Evolutionary conservation across 495 filamentous ascomycete species (phyloP), one percentile per base, ranked within the genome.

Genomic region (Poronia punctata): DNA sequence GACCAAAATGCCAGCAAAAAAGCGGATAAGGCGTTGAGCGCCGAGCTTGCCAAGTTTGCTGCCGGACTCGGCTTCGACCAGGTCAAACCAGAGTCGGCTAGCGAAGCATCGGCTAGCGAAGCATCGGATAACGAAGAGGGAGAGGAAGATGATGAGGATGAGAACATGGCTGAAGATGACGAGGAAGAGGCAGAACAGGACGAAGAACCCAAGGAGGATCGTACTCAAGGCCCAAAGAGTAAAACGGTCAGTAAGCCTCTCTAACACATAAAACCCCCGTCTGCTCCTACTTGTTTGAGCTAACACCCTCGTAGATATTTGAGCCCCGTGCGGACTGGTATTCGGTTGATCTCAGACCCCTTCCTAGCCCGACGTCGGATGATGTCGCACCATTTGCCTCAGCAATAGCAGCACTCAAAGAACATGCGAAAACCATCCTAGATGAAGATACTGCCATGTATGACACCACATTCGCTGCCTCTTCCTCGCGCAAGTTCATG

Each of bases 401-500:
- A 35, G 62, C 82, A 15, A 68, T 92, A 17, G 74, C 79, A n/a
- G 79, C 79, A 30, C 60, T 97, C 14, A 82, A 92, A 49, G 62
- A 75, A 2, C 78, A 89, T 59, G 89, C 86, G 7, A 76, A 80
- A 29, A 68, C 70, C 3, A 65, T 96, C 12, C 69, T 97, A 2
- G 78, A 88, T 39, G 65, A 76, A 19, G 92, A 98, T 40, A 58
- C 65, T 74, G 72, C 60, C 62, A 74, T 29, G 46, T 81, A 62
- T 83, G 87, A 57, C 39, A 59, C 67, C 7, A 56, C 44, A 17
- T 45, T 57, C 20, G 70, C 71, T 1, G 65, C 75, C 16, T 83
- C 84, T 28, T 95, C 92, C 1, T 84, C 88, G 7, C 81, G 89
- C 55, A 92, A 84, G 61, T 98, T 97, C 69, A 79, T 96, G 67